These are phyloP conservation scores for Paratinospora sagittata DNA, from an alignment of 164 flowering plant species.

Conservation along the genomic window DNA sequence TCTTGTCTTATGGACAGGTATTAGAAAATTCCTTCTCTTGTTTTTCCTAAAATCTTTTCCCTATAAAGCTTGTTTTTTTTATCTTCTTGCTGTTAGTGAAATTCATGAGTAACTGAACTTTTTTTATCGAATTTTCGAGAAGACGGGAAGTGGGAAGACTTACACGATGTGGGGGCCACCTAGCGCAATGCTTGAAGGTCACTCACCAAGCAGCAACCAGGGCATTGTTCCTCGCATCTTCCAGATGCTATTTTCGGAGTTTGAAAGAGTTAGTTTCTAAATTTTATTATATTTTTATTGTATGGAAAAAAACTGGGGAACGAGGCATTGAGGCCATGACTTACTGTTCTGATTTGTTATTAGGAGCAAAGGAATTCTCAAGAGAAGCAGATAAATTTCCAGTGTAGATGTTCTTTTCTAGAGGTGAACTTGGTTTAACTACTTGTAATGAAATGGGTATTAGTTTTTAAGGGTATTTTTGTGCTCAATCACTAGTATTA, in stretches of 20 bases:
- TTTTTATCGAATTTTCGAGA: conserved; percentile 10
- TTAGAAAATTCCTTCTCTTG: background rate
- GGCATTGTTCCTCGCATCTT: conserved; percentile 93
- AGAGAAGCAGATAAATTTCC: conserved; percentile 65
- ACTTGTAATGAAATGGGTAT: background rate
- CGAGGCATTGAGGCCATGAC: background rate
- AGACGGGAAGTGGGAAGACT: conserved; percentile 98
- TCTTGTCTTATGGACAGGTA: conserved; percentile 93
- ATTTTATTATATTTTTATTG: background rate
- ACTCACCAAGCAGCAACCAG: conserved; percentile 42
- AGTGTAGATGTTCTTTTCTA: conserved; percentile 94
- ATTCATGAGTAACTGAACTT: background rate
- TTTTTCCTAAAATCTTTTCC: background rate
- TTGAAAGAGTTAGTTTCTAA: conserved; percentile 49
- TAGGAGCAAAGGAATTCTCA: conserved; percentile 59
- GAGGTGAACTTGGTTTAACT: conserved; percentile 47
- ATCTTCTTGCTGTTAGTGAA: background rate
- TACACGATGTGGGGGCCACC: conserved; percentile 99
- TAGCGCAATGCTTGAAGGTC: conserved; percentile 83
- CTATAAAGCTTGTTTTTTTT: no score
- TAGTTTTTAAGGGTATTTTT: background rate
- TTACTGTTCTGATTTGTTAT: conserved; percentile 6
- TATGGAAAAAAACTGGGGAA: background rate
- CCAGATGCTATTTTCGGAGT: conserved; percentile 70
- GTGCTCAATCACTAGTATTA: background rate